phyloP scores from a whole-genome alignment of 164 flowering plant species.

The Hamamelis virginiana region DNA sequence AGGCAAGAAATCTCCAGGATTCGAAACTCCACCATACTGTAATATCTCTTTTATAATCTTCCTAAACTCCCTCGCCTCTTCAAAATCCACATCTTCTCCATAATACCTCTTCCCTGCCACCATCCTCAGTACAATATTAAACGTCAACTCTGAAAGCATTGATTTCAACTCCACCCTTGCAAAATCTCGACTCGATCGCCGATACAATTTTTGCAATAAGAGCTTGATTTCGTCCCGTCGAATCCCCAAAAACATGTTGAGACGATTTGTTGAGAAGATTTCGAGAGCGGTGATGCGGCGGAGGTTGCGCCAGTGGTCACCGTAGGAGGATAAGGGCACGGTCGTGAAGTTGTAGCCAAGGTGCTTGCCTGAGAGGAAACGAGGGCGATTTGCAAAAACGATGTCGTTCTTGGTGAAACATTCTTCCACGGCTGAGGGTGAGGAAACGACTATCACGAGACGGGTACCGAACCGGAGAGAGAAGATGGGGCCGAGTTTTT shows the following conservation, averaged over 20 bases:
- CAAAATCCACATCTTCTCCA: conserved; percentile 12
- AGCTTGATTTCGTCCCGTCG: conserved; percentile 24
- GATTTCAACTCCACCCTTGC: conserved; percentile 22
- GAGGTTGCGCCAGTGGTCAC: conserved; percentile 41
- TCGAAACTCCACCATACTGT: conserved; percentile 5
- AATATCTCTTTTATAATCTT: conserved; percentile 17
- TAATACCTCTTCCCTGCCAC: conserved; percentile 16
- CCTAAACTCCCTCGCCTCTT: conserved; percentile 21
- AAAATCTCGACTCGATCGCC: background rate
- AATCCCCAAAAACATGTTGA: conserved; percentile 16
- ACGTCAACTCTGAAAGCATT: conserved; percentile 23
- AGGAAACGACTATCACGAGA: conserved; percentile 17
- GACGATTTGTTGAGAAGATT: conserved; percentile 22
- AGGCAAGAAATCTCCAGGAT: conserved; percentile 29
- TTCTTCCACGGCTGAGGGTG: conserved; percentile 17
- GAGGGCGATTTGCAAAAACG: conserved; percentile 23
- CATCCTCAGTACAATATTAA: conserved; percentile 34
- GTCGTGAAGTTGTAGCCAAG: conserved; percentile 23
- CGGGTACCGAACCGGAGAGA: conserved; percentile 24
- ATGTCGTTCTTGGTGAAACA: conserved; percentile 28
- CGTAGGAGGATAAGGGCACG: conserved; percentile 7
- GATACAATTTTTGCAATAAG: conserved; percentile 8
- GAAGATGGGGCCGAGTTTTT: conserved; percentile 20
- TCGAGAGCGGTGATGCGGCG: conserved; percentile 30
- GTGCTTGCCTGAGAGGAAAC: conserved; percentile 3